These are phyloP conservation scores for Ilex paraguariensis DNA, from an alignment of 305 asterid species.

Conservation along the genomic window DNA sequence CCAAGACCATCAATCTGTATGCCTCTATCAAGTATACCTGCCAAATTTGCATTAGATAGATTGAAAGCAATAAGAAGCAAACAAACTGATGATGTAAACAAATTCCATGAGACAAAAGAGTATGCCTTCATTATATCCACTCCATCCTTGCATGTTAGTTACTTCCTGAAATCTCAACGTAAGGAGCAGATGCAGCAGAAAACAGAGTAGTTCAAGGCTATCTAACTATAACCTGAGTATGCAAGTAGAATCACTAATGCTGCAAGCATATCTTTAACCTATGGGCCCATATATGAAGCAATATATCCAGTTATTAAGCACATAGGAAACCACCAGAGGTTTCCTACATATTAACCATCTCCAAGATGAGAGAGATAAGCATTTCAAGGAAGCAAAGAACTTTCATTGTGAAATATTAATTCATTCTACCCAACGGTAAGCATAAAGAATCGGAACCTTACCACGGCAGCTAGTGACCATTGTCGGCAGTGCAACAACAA, in stretches of 20 bases:
- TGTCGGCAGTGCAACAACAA: constrained; percentile 95
- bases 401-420: too few relatives aligned
- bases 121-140: neutral
- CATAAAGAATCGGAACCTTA: constrained; percentile 12
- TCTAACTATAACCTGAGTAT: neutral
- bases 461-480: constrained; percentile 98
- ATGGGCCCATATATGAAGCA: too few relatives aligned
- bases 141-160: neutral
- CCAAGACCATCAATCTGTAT: constrained; percentile 92
- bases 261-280: too few relatives aligned
- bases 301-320: too few relatives aligned
- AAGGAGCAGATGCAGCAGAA: neutral
- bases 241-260: too few relatives aligned
- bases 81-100: constrained; percentile 6
- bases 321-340: too few relatives aligned
- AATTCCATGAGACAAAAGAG: constrained; percentile 1
- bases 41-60: constrained; percentile 18
- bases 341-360: too few relatives aligned
- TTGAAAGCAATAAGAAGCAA: constrained; percentile 7
- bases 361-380: too few relatives aligned
- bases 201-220: neutral
- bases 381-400: too few relatives aligned
- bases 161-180: neutral
- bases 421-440: too few relatives aligned
- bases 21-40: constrained; percentile 96